A percentile compares a stretch with the other conserved stretches of the same genome.
Conservation (phyloP, 345 rosid species). For the Citrus reticulata region DNA sequence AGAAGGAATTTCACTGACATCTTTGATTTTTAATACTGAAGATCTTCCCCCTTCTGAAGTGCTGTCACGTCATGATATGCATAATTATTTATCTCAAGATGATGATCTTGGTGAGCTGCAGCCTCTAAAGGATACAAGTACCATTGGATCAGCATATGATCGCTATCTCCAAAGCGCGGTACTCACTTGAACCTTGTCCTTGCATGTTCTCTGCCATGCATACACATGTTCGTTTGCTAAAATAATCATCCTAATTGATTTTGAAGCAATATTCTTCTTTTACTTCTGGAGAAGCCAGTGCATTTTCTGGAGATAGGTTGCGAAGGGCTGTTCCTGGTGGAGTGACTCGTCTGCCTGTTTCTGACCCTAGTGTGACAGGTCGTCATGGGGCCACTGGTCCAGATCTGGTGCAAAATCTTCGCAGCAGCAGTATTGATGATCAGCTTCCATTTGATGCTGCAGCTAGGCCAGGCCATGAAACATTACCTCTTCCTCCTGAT, state of each 20-base stretch:
- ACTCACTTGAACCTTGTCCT: conserved; percentile 4
- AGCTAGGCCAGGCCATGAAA: conserved; percentile 41
- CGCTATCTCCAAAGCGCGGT: conserved; percentile 65
- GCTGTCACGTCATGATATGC: conserved; percentile 46
- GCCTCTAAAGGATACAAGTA: conserved; percentile 63
- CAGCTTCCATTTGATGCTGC: conserved; percentile 30
- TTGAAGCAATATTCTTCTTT: conserved; percentile 62
- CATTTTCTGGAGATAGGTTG: conserved; percentile 36
- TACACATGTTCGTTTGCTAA: conserved; percentile 14
- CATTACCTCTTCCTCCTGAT: conserved; percentile 57
- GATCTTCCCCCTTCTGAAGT: conserved; percentile 44
- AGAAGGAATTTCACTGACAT: not conserved
- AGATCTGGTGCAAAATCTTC: conserved; percentile 50
- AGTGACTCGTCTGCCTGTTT: conserved; percentile 33
- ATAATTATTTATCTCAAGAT: conserved; percentile 46
- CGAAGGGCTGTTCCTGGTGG: conserved; percentile 37
- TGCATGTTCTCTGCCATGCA: not conserved
- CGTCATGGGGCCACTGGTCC: conserved; percentile 41
- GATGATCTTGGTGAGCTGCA: conserved; percentile 48
- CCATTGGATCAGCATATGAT: conserved; percentile 78
- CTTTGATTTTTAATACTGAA: conserved; percentile 7
- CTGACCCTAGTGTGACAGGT: conserved; percentile 40
- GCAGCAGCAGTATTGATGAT: conserved; percentile 35
- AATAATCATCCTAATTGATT: conserved; percentile 22
- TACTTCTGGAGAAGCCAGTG: conserved; percentile 55